Conservation (phyloP, 495 filamentous ascomycete genomes). For the Hyaloscypha finlandica region DNA sequence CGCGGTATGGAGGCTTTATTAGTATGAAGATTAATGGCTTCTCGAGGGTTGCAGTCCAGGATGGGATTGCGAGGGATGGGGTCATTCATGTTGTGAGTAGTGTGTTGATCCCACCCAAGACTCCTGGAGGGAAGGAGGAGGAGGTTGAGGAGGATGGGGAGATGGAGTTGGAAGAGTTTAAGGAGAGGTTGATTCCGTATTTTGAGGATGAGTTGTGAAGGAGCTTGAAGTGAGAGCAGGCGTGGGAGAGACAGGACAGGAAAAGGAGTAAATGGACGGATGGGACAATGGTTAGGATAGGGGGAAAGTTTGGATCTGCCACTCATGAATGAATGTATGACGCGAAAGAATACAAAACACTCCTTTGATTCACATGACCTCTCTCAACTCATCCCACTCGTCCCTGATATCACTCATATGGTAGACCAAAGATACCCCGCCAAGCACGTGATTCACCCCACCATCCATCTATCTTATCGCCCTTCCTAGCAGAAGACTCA, state of each 20-base stretch:
- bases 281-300: not conserved
- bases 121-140: conserved; percentile 33
- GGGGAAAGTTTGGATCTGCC: no score
- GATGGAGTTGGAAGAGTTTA: conserved; percentile 64
- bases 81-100: conserved; percentile 71
- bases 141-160: conserved; percentile 51
- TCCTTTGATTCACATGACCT: no score
- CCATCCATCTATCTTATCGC: not conserved
- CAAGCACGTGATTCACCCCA: conserved; percentile 3
- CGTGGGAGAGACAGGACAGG: not conserved
- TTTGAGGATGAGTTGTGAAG: conserved; percentile 30
- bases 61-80: conserved; percentile 71
- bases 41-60: conserved; percentile 56
- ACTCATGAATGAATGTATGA: no score
- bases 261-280: not conserved
- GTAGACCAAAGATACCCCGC: not conserved
- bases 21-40: conserved; percentile 73
- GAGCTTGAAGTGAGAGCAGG: not conserved
- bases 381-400: no score
- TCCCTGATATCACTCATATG: not conserved
- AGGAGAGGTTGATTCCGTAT: conserved; percentile 29
- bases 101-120: conserved; percentile 74
- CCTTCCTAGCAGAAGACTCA: no score
- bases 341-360: no score
- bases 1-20: conserved; percentile 60